Conservation (phyloP, 2,329 filamentous ascomycete genomes). For the Aspergillus fructus region DNA sequence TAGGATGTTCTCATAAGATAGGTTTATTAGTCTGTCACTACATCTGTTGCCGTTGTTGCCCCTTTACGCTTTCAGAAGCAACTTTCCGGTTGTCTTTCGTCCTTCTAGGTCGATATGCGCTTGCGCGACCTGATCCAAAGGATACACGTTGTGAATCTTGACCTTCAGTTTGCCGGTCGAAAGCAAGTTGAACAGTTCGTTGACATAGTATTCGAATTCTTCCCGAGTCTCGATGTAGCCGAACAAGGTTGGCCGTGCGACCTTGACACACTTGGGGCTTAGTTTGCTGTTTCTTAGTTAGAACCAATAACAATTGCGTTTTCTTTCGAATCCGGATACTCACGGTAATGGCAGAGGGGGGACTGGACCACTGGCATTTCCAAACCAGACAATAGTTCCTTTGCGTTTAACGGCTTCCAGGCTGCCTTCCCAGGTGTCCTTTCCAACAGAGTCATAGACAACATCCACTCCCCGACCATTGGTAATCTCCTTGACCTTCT, state of each 20-base stretch:
- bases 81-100: conserved; percentile 79
- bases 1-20: neutral
- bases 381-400: conserved; percentile 75
- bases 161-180: conserved; percentile 68
- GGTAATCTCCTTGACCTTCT: conserved; percentile 82
- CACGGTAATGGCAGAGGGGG: conserved; percentile 64
- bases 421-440: conserved; percentile 77
- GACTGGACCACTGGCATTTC: conserved; percentile 77
- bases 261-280: conserved; percentile 70
- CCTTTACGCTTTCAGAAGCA: conserved; percentile 65
- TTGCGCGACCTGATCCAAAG: conserved; percentile 67
- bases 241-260: conserved; percentile 73
- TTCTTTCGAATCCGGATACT: conserved; percentile 43
- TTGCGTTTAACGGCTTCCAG: conserved; percentile 73
- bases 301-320: neutral
- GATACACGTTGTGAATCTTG: conserved; percentile 73
- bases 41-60: neutral
- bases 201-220: conserved; percentile 68
- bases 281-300: conserved; percentile 43
- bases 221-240: conserved; percentile 68
- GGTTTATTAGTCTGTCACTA: neutral
- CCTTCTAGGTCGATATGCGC: conserved; percentile 79
- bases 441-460: conserved; percentile 84
- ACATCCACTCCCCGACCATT: conserved; percentile 70
- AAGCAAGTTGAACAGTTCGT: conserved; percentile 73